A percentile compares a stretch with the other conserved stretches of the same genome.
phyloP scores from a whole-genome alignment of 2,329 filamentous ascomycete species.

The Xylogone sp. region DNA sequence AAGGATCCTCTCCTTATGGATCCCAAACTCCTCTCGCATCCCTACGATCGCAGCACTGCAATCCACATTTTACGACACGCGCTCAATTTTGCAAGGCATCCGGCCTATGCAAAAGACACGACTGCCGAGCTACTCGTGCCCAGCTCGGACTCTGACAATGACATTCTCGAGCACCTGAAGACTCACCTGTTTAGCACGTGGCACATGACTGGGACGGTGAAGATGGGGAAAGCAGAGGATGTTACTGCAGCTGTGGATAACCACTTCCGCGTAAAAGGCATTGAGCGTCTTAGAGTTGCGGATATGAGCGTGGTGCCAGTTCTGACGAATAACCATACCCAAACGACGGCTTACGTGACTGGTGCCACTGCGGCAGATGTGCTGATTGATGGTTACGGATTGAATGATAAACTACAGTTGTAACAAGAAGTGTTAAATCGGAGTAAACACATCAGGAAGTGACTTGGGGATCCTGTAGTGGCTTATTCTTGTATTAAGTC shows the following conservation, averaged over 20 bases:
- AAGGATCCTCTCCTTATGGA: slow-evolving; percentile 47
- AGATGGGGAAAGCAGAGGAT: slow-evolving; percentile 48
- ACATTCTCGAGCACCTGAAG: slow-evolving; percentile 45
- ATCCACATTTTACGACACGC: slow-evolving; percentile 43
- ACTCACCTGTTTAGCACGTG: slow-evolving; percentile 42
- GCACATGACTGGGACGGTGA: slow-evolving; percentile 54
- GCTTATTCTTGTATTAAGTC: too few species aligned
- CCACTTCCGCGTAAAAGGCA: slow-evolving; percentile 43
- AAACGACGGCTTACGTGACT: slow-evolving; percentile 50
- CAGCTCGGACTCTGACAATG: slow-evolving; percentile 46
- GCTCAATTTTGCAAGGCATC: slow-evolving; percentile 36
- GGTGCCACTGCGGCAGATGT: slow-evolving; percentile 49
- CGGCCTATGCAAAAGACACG: slow-evolving; percentile 40
- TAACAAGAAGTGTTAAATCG: too few species aligned
- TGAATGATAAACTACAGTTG: slow-evolving; percentile 12
- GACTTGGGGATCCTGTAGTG: too few species aligned
- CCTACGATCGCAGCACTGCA: slow-evolving; percentile 49
- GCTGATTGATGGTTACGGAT: slow-evolving; percentile 39
- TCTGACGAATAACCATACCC: slow-evolving; percentile 46
- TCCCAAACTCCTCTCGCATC: slow-evolving; percentile 47
- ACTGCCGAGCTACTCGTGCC: slow-evolving; percentile 40
- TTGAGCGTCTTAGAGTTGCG: slow-evolving; percentile 44
- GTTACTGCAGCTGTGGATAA: slow-evolving; percentile 44
- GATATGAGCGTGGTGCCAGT: slow-evolving; percentile 50
- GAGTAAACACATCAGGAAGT: too few species aligned